Percentiles rank a stretch among this genome's conserved stretches.
phyloP scores from a whole-genome alignment of 1,139 yeast species.

The Candida frijolesensis region DNA sequence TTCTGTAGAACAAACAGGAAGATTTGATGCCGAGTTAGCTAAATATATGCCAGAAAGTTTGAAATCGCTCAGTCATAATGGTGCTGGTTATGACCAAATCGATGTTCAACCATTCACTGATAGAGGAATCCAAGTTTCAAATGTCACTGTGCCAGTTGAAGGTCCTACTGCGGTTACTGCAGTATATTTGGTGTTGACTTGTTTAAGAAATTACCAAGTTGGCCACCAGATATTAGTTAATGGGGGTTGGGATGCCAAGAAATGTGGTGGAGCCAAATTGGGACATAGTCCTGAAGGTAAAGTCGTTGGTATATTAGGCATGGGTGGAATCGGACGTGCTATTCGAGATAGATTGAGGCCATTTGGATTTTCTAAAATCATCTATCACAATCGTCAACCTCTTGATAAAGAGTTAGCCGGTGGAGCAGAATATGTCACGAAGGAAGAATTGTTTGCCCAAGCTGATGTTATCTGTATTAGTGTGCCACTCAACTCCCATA shows the following conservation, averaged over 20 bases:
- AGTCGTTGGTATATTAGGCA: constrained; percentile 67
- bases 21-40: constrained; percentile 74
- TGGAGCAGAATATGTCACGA: constrained; percentile 55
- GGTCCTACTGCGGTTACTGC: constrained; percentile 85
- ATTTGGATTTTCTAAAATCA: constrained; percentile 61
- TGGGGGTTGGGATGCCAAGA: constrained; percentile 58
- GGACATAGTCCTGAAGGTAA: constrained; percentile 60
- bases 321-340: constrained; percentile 80
- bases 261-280: constrained; percentile 27
- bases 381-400: constrained; percentile 62
- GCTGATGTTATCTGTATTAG: constrained; percentile 65
- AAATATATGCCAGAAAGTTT: constrained; percentile 60
- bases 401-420: constrained; percentile 56
- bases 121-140: constrained; percentile 64
- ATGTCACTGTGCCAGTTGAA: constrained; percentile 73
- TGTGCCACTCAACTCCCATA: constrained; percentile 61
- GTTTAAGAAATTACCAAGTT: constrained; percentile 63
- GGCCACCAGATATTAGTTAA: constrained; percentile 46
- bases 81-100: constrained; percentile 93
- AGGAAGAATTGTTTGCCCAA: constrained; percentile 55
- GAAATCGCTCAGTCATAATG: constrained; percentile 71
- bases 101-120: constrained; percentile 55
- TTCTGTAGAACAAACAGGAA: constrained; percentile 58
- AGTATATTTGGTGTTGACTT: constrained; percentile 62
- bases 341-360: constrained; percentile 63